Conservation (phyloP, 805 yeast genomes). For the Jamesozyma spencerorum region DNA sequence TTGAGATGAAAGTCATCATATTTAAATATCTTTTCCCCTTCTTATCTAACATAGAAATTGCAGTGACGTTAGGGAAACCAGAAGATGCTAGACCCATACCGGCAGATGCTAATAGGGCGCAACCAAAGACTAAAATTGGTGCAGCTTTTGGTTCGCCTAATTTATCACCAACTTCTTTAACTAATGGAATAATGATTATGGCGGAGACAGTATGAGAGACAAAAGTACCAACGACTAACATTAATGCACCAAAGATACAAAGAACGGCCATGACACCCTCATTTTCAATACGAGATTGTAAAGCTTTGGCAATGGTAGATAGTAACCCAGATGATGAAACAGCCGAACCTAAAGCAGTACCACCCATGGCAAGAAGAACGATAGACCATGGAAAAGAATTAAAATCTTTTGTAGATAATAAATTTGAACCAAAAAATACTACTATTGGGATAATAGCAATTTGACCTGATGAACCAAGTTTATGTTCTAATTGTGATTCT, state of each 20-base stretch:
- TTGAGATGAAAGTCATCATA: constrained; percentile 71
- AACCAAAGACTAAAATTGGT: constrained; percentile 33
- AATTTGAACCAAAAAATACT: constrained; percentile 81
- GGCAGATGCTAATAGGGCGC: constrained; percentile 67
- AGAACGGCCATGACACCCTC: constrained; percentile 59
- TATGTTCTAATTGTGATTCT: constrained; percentile 56
- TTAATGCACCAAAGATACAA: constrained; percentile 72
- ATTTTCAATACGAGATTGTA: constrained; percentile 57
- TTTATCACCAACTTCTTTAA: constrained; percentile 73
- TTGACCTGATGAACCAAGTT: constrained; percentile 88
- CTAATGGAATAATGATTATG: constrained; percentile 79
- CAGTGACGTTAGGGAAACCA: constrained; percentile 98
- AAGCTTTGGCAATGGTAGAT: constrained; percentile 60
- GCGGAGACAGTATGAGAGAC: constrained; percentile 97
- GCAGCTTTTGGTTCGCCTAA: constrained; percentile 66
- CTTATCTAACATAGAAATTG: constrained; percentile 87
- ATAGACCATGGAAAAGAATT: constrained; percentile 96
- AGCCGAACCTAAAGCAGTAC: constrained; percentile 87
- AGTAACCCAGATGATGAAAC: constrained; percentile 86
- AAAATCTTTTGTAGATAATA: constrained; percentile 75
- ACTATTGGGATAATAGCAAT: constrained; percentile 82
- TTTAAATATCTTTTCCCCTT: constrained; percentile 81
- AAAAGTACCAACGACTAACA: constrained; percentile 83
- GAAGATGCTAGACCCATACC: constrained; percentile 98
- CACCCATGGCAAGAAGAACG: constrained; percentile 94